These are phyloP conservation scores for Anthoceros angustus DNA, from an alignment of 225 moss, liverwort and hornwort genomes.

Conservation along the genomic window DNA sequence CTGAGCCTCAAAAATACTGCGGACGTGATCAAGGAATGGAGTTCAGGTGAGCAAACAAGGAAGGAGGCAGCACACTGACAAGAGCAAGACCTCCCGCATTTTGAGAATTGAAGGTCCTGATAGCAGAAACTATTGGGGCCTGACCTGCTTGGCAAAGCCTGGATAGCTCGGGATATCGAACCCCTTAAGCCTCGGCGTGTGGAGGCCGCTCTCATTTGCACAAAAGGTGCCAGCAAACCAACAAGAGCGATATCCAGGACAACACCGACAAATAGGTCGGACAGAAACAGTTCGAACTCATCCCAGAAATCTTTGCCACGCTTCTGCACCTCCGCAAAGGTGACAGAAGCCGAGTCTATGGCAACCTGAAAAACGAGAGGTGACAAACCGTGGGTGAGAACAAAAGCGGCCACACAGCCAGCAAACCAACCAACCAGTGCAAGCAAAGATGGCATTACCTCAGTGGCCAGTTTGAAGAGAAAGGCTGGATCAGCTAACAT, in stretches of 20 bases:
- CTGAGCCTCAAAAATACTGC: conserved; percentile 82
- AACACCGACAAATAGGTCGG: conserved; percentile 83
- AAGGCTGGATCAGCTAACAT: conserved; percentile 82
- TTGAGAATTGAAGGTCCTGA: too few relatives aligned
- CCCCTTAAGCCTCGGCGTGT: conserved; percentile 34
- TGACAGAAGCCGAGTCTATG: conserved; percentile 88
- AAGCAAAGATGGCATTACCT: conserved; percentile 19
- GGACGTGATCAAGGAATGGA: not conserved
- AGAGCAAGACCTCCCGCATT: too few relatives aligned
- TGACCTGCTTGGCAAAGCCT: conserved; percentile 76
- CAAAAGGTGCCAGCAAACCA: conserved; percentile 80
- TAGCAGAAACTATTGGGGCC: not conserved
- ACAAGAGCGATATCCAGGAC: conserved; percentile 77
- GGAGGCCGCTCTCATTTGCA: conserved; percentile 26
- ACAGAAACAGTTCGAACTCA: conserved; percentile 85
- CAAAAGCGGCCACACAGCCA: not conserved
- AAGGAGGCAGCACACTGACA: not conserved
- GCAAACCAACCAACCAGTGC: not conserved
- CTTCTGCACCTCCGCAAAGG: conserved; percentile 87
- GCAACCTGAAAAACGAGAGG: conserved; percentile 29
- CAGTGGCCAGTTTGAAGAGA: conserved; percentile 73
- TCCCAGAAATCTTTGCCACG: conserved; percentile 94
- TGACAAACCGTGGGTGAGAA: conserved; percentile 3
- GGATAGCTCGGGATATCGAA: conserved; percentile 59
- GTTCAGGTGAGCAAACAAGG: not conserved